A percentile compares a stretch with the other conserved stretches of the same genome.
These are phyloP conservation scores for Wolfiporia cocos DNA, from an alignment of 1,284 basidiomycete species.

Conservation along the genomic window DNA sequence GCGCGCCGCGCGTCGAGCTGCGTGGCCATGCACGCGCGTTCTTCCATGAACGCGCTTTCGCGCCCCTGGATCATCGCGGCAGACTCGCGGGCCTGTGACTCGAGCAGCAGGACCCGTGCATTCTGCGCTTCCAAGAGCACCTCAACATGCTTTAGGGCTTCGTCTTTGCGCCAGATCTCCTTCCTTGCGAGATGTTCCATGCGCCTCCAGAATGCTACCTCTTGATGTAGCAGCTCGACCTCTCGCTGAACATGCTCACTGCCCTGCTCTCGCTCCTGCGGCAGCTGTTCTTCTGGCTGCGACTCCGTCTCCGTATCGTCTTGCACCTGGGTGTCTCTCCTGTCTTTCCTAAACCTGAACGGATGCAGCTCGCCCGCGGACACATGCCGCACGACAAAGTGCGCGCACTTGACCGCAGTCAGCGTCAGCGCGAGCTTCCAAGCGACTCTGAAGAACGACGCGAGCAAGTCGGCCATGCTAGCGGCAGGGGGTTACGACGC, in stretches of 20 bases:
- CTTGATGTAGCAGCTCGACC: constrained; percentile 7
- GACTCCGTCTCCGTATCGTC: constrained; percentile 9
- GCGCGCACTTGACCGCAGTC: constrained; percentile 13
- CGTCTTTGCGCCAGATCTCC: constrained; percentile 10
- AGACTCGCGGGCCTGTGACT: constrained; percentile 7
- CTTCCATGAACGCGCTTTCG: background rate
- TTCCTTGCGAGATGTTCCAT: constrained; percentile 14
- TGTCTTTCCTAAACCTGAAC: constrained; percentile 9
- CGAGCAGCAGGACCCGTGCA: constrained; percentile 9
- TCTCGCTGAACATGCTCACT: constrained; percentile 5
- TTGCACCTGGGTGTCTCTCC: constrained; percentile 11
- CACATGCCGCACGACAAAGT: constrained; percentile 9
- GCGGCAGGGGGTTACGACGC: no score
- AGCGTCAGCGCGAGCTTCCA: constrained; percentile 17
- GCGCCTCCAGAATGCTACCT: constrained; percentile 14
- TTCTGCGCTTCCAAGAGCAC: constrained; percentile 10
- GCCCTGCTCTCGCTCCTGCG: constrained; percentile 7
- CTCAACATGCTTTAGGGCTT: constrained; percentile 7
- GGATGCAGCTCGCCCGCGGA: background rate
- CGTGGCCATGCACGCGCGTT: constrained; percentile 4
- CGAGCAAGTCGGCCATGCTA: background rate
- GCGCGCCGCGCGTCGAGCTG: constrained; percentile 5
- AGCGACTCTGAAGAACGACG: constrained; percentile 13
- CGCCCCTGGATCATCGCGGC: background rate
- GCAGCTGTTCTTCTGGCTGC: constrained; percentile 10